phyloP scores from a whole-genome alignment of 371 early-diverging fungal species.

The Zychaea mexicana region DNA sequence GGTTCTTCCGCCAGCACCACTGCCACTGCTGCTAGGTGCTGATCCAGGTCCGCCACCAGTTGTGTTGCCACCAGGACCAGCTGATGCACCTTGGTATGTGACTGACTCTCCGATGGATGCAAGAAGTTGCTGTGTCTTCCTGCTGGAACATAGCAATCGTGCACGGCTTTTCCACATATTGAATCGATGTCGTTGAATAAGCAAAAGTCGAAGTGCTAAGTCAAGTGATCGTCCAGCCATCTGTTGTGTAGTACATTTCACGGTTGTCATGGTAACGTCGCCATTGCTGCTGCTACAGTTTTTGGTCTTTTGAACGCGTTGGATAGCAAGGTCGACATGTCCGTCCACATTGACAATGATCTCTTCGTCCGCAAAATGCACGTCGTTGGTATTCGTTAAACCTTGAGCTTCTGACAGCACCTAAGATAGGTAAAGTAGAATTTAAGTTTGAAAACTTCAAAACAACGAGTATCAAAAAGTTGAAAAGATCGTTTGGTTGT shows the following conservation, averaged over 20 bases:
- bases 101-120: constrained; percentile 12
- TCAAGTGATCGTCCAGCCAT: constrained; percentile 34
- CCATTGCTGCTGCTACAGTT: neutral
- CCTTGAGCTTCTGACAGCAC: constrained; percentile 58
- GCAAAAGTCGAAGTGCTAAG: constrained; percentile 33
- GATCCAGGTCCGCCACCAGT: constrained; percentile 1
- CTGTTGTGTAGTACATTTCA: constrained; percentile 12
- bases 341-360: constrained; percentile 58
- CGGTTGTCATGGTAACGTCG: neutral
- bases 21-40: neutral
- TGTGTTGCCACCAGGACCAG: constrained; percentile 1
- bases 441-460: neutral
- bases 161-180: constrained; percentile 42
- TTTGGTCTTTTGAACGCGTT: constrained; percentile 17
- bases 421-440: constrained; percentile 19
- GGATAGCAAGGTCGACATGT: constrained; percentile 50
- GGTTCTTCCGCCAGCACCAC: constrained; percentile 5
- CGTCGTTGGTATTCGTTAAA: constrained; percentile 47
- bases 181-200: constrained; percentile 42
- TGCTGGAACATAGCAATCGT: constrained; percentile 30
- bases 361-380: constrained; percentile 55
- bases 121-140: constrained; percentile 32
- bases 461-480: neutral
- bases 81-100: neutral
- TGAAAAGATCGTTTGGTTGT: too few relatives aligned